Conservation (phyloP, 73 alveolate species). For the Tetrahymena borealis region DNA sequence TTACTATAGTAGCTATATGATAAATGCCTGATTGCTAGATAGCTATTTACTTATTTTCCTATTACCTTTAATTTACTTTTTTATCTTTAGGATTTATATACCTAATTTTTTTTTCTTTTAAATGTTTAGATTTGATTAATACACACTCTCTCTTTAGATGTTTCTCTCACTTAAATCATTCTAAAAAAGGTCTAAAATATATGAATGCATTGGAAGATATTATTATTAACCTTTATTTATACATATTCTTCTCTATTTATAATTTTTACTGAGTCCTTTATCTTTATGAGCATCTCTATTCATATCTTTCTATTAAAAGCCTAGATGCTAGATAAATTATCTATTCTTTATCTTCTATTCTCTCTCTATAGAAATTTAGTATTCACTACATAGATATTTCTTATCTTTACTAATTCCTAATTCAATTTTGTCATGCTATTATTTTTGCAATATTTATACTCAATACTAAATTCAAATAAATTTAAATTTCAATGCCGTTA, state of each 20-base stretch:
- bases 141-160: background rate
- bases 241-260: background rate
- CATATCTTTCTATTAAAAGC: background rate
- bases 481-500: no score
- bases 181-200: background rate
- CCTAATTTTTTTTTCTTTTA: background rate
- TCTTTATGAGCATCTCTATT: no score
- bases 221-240: background rate
- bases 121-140: background rate
- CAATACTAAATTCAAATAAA: no score
- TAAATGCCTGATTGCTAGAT: background rate
- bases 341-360: background rate
- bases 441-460: no score
- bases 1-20: background rate
- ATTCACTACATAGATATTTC: no score
- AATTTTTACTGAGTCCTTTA: background rate
- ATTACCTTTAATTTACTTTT: no score
- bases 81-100: background rate
- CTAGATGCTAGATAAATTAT: background rate
- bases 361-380: background rate
- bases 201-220: background rate
- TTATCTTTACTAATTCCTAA: no score
- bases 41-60: background rate
- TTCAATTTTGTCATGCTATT: no score
- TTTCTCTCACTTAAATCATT: background rate